phyloP scores from a whole-genome alignment of 352 stramenopile species.

The Thraustochytrium striatum region DNA sequence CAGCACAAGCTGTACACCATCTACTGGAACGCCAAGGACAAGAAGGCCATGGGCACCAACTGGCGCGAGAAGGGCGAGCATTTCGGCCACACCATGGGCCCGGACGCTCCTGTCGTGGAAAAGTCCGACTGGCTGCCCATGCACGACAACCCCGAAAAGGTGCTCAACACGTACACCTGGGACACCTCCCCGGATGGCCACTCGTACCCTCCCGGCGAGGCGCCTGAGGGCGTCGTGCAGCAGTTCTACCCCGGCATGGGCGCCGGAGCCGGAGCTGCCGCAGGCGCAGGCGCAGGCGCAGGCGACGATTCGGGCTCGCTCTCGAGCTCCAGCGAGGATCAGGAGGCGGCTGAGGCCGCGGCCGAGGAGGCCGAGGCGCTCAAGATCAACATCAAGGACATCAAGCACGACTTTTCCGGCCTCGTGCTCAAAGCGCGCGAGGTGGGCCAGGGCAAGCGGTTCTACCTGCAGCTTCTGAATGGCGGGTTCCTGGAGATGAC shows the following conservation, averaged over 20 bases:
- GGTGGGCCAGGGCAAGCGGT: background rate
- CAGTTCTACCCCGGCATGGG: too few species aligned
- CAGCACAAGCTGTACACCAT: background rate
- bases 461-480: slow-evolving; percentile 2
- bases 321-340: too few species aligned
- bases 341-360: too few species aligned
- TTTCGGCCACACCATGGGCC: background rate
- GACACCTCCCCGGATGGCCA: background rate
- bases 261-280: too few species aligned
- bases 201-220: background rate
- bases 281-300: too few species aligned
- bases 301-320: too few species aligned
- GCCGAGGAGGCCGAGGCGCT: too few species aligned
- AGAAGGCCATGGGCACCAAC: background rate
- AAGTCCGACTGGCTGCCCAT: background rate
- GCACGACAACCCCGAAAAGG: background rate
- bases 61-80: background rate
- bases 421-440: background rate
- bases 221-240: too few species aligned
- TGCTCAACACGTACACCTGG: background rate
- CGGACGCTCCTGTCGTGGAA: background rate
- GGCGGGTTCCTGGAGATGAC: background rate
- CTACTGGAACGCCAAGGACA: background rate
- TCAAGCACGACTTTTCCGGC: background rate
- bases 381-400: too few species aligned